These are phyloP conservation scores for Rhizopogon roseolus DNA, from an alignment of 768 basidiomycete species.

Conservation along the genomic window DNA sequence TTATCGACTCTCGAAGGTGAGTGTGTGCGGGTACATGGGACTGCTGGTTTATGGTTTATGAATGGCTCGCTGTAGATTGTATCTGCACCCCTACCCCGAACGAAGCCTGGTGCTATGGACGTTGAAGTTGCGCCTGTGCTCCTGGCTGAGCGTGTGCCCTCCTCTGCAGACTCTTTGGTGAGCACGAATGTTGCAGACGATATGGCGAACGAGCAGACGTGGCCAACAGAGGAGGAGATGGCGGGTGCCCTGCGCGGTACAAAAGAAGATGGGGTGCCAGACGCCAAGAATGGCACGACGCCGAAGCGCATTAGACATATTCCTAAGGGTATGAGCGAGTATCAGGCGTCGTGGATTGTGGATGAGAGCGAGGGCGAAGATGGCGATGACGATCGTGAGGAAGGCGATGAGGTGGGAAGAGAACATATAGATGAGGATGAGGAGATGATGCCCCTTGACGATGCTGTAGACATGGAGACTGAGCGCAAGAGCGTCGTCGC, in stretches of 20 bases:
- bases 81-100: constrained; percentile 46
- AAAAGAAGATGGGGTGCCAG: constrained; percentile 40
- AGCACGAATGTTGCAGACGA: constrained; percentile 88
- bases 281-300: constrained; percentile 67
- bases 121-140: constrained; percentile 44
- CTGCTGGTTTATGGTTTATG: neutral
- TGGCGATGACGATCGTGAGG: constrained; percentile 39
- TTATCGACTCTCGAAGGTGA: constrained; percentile 76
- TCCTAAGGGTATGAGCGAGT: constrained; percentile 94
- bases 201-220: constrained; percentile 93
- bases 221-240: constrained; percentile 99
- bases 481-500: constrained; percentile 47
- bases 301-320: constrained; percentile 77
- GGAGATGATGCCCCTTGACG: constrained; percentile 55
- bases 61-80: constrained; percentile 48
- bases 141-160: constrained; percentile 59
- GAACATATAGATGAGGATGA: constrained; percentile 46
- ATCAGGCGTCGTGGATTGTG: constrained; percentile 95
- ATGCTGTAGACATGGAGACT: constrained; percentile 51
- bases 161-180: constrained; percentile 77
- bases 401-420: constrained; percentile 26
- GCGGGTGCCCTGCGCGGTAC: constrained; percentile 25
- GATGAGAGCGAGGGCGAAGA: constrained; percentile 73
- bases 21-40: constrained; percentile 10
- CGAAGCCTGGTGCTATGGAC: constrained; percentile 50